Evolutionary conservation across 371 early-diverging fungal genomes (phyloP).

Genomic region (Mortierella sp.): DNA sequence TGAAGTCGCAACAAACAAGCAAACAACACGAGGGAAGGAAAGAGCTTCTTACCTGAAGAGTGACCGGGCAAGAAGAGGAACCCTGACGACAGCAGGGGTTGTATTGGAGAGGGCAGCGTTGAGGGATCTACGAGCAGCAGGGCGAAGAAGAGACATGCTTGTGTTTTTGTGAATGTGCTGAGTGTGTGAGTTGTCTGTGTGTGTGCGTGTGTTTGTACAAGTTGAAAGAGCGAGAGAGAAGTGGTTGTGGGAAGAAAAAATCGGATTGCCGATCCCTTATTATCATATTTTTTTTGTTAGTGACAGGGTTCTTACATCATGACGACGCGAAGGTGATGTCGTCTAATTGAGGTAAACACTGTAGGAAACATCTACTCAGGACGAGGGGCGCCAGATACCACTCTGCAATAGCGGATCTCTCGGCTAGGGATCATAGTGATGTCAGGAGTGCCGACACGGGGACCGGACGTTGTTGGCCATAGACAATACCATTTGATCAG

Average conservation of each 20-base stretch:
- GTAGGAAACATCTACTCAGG: no score
- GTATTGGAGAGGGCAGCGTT: conserved; percentile 16
- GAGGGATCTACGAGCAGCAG: conserved; percentile 28
- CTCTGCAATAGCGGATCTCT: neutral
- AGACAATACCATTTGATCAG: neutral
- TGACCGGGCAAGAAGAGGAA: conserved; percentile 21
- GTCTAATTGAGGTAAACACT: no score
- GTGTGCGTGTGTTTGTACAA: neutral
- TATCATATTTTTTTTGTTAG: neutral
- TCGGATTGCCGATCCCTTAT: neutral
- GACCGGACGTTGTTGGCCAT: neutral
- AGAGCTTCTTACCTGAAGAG: conserved; percentile 20
- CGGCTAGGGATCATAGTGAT: neutral
- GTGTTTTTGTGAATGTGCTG: neutral
- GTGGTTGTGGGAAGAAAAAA: neutral
- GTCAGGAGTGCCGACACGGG: neutral
- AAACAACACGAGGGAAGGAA: neutral
- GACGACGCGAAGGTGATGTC: conserved; percentile 1
- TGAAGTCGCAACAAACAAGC: neutral
- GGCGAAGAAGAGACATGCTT: conserved; percentile 37
- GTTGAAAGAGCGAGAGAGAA: neutral
- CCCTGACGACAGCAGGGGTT: conserved; percentile 11
- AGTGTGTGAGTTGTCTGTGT: neutral
- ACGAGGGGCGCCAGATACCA: neutral
- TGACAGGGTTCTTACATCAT: conserved; percentile 1